Conservation (phyloP, 2,329 filamentous ascomycete genomes). For the Cercospora sp. region DNA sequence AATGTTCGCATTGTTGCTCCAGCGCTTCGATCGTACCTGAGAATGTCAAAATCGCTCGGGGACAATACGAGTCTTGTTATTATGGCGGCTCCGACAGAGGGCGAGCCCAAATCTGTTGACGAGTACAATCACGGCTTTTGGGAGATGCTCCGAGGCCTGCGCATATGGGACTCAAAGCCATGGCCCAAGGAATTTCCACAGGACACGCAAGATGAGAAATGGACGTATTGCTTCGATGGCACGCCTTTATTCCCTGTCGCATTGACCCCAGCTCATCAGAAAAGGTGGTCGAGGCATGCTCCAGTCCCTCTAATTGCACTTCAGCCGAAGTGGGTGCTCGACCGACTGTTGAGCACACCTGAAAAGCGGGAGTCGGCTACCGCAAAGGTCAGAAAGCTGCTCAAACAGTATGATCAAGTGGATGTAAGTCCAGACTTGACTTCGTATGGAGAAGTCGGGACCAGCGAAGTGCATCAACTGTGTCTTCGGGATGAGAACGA, state of each 20-base stretch:
- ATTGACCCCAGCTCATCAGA: slow-evolving; percentile 26
- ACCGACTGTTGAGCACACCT: slow-evolving; percentile 24
- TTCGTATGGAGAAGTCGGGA: slow-evolving; percentile 21
- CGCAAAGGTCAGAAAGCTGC: slow-evolving; percentile 25
- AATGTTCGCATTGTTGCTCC: slow-evolving; percentile 26
- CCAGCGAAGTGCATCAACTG: slow-evolving; percentile 25
- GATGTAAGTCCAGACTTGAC: slow-evolving; percentile 25
- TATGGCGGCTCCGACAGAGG: slow-evolving; percentile 28
- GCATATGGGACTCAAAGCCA: slow-evolving; percentile 25
- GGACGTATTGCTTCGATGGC: slow-evolving; percentile 27
- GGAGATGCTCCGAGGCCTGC: slow-evolving; percentile 26
- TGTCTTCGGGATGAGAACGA: slow-evolving; percentile 25
- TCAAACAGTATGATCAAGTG: slow-evolving; percentile 26
- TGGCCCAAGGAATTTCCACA: slow-evolving; percentile 25
- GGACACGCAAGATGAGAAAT: slow-evolving; percentile 22
- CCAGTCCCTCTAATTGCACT: slow-evolving; percentile 25
- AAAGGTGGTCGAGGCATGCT: slow-evolving; percentile 25
- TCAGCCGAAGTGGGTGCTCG: slow-evolving; percentile 28
- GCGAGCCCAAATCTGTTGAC: slow-evolving; percentile 19
- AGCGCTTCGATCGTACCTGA: slow-evolving; percentile 21
- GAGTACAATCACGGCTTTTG: slow-evolving; percentile 27
- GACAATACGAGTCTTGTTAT: slow-evolving; percentile 27
- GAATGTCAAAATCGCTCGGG: slow-evolving; percentile 22
- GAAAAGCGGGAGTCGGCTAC: slow-evolving; percentile 25
- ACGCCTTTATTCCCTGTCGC: slow-evolving; percentile 26